phyloP scores from a whole-genome alignment of 495 filamentous ascomycete species.

The Talaromyces ruber region DNA sequence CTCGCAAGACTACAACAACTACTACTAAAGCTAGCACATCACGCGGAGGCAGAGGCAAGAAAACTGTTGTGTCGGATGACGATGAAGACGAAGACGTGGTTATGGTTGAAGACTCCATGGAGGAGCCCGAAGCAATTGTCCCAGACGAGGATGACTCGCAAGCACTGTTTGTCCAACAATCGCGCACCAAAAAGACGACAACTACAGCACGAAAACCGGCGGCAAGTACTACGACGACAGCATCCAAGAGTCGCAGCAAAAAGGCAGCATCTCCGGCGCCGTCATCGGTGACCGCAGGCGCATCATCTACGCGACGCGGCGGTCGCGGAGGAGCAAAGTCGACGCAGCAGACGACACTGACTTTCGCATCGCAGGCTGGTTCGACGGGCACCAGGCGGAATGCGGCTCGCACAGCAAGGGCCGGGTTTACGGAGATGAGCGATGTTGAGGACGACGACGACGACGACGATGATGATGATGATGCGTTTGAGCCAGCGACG shows the following conservation, averaged over 20 bases:
- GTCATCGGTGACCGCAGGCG: constrained; percentile 33
- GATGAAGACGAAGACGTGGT: constrained; percentile 59
- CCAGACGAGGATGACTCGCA: constrained; percentile 36
- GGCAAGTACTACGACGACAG: constrained; percentile 18
- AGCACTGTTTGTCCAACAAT: constrained; percentile 45
- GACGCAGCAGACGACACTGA: constrained; percentile 58
- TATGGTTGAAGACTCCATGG: constrained; percentile 53
- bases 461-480: constrained; percentile 66
- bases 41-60: constrained; percentile 23
- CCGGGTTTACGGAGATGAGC: constrained; percentile 25
- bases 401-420: constrained; percentile 1
- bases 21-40: constrained; percentile 29
- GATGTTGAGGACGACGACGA: constrained; percentile 68
- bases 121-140: constrained; percentile 45
- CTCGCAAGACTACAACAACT: constrained; percentile 30
- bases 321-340: constrained; percentile 16
- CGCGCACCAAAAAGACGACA: constrained; percentile 29
- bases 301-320: constrained; percentile 25
- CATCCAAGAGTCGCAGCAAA: constrained; percentile 19
- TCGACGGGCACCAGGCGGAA: constrained; percentile 13
- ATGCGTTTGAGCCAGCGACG: constrained; percentile 66
- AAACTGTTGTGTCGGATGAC: constrained; percentile 48
- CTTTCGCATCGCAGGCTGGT: constrained; percentile 55
- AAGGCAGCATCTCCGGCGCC: constrained; percentile 34
- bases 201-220: constrained; percentile 10